These are phyloP conservation scores for Clonostachys byssicola DNA, from an alignment of 2,329 filamentous ascomycete genomes.

Conservation along the genomic window DNA sequence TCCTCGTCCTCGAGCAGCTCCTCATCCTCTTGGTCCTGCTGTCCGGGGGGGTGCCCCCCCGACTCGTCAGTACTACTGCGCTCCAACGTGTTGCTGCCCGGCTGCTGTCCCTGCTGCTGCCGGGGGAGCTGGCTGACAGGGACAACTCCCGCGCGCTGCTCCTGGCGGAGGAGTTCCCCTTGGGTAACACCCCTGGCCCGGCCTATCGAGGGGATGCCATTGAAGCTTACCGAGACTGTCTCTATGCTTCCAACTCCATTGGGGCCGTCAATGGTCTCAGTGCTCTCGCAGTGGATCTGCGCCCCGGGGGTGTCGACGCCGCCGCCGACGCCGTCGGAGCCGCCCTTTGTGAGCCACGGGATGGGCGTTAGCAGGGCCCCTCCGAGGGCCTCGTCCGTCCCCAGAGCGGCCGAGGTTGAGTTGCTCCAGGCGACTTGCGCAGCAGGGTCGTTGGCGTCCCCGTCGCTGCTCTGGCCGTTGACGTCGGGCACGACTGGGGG, in stretches of 20 bases:
- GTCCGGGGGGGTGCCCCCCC: not conserved
- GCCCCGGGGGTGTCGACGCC: conserved; percentile 14
- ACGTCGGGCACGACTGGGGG: conserved; percentile 60
- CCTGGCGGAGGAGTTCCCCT: conserved; percentile 80
- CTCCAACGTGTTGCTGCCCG: conserved; percentile 4
- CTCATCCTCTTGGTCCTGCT: conserved; percentile 20
- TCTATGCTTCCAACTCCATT: conserved; percentile 77
- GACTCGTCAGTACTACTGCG: conserved; percentile 3
- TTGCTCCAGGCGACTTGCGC: conserved; percentile 41
- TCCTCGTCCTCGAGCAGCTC: conserved; percentile 46
- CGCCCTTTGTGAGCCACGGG: conserved; percentile 65
- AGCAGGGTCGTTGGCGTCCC: conserved; percentile 32
- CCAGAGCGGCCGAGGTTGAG: conserved; percentile 41
- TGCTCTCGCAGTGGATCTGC: conserved; percentile 64
- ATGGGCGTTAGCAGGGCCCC: conserved; percentile 92
- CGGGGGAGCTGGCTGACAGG: conserved; percentile 58
- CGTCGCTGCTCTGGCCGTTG: conserved; percentile 58
- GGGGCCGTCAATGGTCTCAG: conserved; percentile 76
- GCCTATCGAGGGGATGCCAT: conserved; percentile 56
- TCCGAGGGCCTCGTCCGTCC: conserved; percentile 83
- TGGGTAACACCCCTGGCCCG: conserved; percentile 64
- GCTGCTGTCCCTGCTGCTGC: conserved; percentile 19
- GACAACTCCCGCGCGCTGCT: conserved; percentile 77
- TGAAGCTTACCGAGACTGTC: conserved; percentile 73
- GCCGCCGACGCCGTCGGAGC: conserved; percentile 2